A percentile compares a stretch with the other conserved stretches of the same genome.
Conservation (phyloP, 2,329 filamentous ascomycete genomes). For the Westerdykella ornata region DNA sequence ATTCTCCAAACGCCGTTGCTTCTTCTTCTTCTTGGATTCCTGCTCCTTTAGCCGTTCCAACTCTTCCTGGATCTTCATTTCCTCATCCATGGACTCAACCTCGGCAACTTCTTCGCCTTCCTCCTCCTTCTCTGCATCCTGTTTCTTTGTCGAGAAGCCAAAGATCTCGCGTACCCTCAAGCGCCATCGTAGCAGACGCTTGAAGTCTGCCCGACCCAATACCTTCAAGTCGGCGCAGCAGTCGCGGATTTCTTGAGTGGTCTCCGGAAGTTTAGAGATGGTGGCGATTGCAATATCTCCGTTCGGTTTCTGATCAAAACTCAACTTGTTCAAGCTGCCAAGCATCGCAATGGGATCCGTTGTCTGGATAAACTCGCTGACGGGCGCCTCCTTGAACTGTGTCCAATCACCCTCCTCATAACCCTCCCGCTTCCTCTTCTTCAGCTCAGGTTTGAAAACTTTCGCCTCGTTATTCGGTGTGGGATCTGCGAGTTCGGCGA, state of each 20-base stretch:
- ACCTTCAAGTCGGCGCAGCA: conserved; percentile 70
- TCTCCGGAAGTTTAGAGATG: conserved; percentile 67
- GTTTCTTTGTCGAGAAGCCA: conserved; percentile 73
- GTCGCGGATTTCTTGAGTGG: conserved; percentile 61
- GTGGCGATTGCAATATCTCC: conserved; percentile 78
- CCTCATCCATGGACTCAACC: conserved; percentile 88
- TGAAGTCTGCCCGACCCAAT: conserved; percentile 89
- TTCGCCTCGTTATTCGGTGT: conserved; percentile 95
- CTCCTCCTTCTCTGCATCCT: conserved; percentile 42
- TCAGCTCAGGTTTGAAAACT: conserved; percentile 94
- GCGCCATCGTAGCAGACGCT: conserved; percentile 80
- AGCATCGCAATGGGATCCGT: conserved; percentile 89
- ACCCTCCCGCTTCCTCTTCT: conserved; percentile 95
- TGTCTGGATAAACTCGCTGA: conserved; percentile 90
- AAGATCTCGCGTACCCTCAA: conserved; percentile 85
- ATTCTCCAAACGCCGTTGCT: conserved; percentile 79
- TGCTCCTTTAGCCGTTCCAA: conserved; percentile 75
- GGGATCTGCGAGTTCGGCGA: conserved; percentile 80
- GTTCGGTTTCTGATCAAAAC: conserved; percentile 71
- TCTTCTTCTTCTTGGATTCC: conserved; percentile 68
- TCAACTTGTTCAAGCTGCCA: conserved; percentile 74
- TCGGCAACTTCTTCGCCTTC: conserved; percentile 65
- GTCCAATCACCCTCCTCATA: conserved; percentile 95
- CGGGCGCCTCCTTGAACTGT: conserved; percentile 81
- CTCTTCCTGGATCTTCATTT: conserved; percentile 82